Evolutionary conservation across 73 alveolate genomes (phyloP).

Genomic region (Halteria grandinella): DNA sequence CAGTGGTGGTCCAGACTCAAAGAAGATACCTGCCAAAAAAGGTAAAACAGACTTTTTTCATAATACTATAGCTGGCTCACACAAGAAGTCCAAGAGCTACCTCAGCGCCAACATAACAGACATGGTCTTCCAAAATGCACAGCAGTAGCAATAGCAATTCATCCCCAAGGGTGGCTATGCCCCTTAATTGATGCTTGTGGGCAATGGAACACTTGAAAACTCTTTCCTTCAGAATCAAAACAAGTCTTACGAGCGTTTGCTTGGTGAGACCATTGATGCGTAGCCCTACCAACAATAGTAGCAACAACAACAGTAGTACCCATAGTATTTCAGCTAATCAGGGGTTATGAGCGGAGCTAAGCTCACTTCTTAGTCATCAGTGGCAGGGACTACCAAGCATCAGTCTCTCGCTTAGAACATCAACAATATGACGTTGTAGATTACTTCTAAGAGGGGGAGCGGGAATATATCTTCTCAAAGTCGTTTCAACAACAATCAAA

Average conservation of each 20-base stretch:
- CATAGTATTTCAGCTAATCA: too few relatives aligned
- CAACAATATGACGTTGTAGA: conserved; percentile 21
- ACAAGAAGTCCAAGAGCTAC: conserved; percentile 47
- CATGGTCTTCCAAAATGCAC: neutral
- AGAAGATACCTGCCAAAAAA: conserved; percentile 10
- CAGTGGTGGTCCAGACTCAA: neutral
- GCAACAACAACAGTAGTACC: too few relatives aligned
- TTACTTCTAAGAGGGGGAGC: conserved; percentile 23
- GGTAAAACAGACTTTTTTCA: neutral
- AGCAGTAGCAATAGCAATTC: neutral
- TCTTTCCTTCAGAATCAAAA: conserved; percentile 22
- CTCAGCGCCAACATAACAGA: neutral
- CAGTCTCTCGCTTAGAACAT: neutral
- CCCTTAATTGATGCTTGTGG: conserved; percentile 15
- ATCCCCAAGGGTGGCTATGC: conserved; percentile 10
- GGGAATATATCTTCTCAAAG: too few relatives aligned
- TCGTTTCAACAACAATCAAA: neutral
- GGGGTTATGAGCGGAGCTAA: too few relatives aligned
- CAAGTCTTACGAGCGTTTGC: conserved; percentile 37
- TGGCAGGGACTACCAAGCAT: neutral
- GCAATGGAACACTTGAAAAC: conserved; percentile 12
- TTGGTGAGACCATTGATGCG: conserved; percentile 47
- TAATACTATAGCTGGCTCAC: neutral
- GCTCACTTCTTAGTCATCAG: too few relatives aligned
- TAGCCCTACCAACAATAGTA: conserved; percentile 4